Conservation (phyloP, 495 filamentous ascomycete genomes). For the Podospora bellae-mahoneyi region DNA sequence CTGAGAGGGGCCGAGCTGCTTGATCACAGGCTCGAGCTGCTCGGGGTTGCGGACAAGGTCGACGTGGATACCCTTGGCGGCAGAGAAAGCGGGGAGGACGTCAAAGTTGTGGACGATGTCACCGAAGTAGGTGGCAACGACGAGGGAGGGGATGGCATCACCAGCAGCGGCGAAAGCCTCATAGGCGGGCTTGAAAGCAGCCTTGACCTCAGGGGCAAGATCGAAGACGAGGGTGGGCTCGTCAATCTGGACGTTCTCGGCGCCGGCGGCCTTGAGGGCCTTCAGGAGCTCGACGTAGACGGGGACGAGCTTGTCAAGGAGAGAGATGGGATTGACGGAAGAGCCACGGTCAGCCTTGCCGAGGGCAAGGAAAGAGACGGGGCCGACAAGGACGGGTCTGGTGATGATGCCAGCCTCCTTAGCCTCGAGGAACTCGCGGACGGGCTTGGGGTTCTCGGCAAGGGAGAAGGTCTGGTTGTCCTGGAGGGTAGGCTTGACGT, state of each 20-base stretch:
- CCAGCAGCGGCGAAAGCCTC: slow-evolving; percentile 77
- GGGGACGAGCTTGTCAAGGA: slow-evolving; percentile 86
- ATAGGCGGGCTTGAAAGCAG: slow-evolving; percentile 96
- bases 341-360: slow-evolving; percentile 96
- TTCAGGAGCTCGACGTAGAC: slow-evolving; percentile 86
- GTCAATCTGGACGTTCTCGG: slow-evolving; percentile 93
- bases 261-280: slow-evolving; percentile 92
- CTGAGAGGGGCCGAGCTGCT: slow-evolving; percentile 85
- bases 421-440: slow-evolving; percentile 90
- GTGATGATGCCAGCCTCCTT: slow-evolving; percentile 92
- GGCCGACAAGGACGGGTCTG: slow-evolving; percentile 90
- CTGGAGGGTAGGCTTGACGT: slow-evolving; percentile 97
- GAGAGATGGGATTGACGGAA: slow-evolving; percentile 83
- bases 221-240: slow-evolving; percentile 96
- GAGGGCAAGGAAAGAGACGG: slow-evolving; percentile 92
- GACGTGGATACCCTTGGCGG: slow-evolving; percentile 79
- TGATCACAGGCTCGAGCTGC: slow-evolving; percentile 90
- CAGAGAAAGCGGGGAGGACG: slow-evolving; percentile 61
- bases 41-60: slow-evolving; percentile 97
- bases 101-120: slow-evolving; percentile 99
- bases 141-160: slow-evolving; percentile 71
- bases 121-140: slow-evolving; percentile 96
- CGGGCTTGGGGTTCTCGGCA: slow-evolving; percentile 79
- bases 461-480: slow-evolving; percentile 96
- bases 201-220: slow-evolving; percentile 79